Base-by-base conservation (phyloP, 2,329 filamentous ascomycete species). In the Botryotinia calthae region DNA sequence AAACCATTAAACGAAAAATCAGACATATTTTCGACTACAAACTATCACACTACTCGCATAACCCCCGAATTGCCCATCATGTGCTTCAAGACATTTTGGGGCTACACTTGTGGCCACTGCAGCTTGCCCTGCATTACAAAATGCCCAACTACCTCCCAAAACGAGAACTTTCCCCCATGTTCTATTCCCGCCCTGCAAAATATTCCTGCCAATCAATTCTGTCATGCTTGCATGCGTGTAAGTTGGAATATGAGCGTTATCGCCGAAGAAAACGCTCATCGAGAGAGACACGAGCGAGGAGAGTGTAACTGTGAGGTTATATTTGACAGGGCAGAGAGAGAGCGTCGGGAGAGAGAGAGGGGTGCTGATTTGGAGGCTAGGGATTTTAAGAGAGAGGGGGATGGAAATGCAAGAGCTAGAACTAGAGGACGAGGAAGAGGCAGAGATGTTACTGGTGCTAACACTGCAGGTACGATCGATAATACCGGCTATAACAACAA, bases 31-130 rank as follows among this genome's bases (percentile, higher is more conserved):
- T 16, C 51, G 44, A 51, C 25, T 14, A 46, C 25, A 18, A 63
- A 67, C 56, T 8, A 5, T n/a, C 25, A 40, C 48, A 31, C 16
- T 56, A n/a, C 40, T 44, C 59, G n/a, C n/a, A 42, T 28, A 31
- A 54, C 42, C 40, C 46, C 34, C 62, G 16, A 28, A 20, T n/a
- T 63, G 67, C 34, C 4, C 22, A 42, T 42, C 2, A 87, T 87
- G 85, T 87, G 85, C 75, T 82, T 85, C 77, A 79, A 81, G 46
- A 84, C 86, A 76, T 85, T 81, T 75, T 77, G 85, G 64, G 82
- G 82, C 70, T 87, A 85, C 78, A 82, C 79, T 48, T 87, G 85
- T 77, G 85, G 85, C 25, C 85, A 87, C 78, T 83, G 82, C 65
- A 83, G 82, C 10, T 58, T 82, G 6, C 79, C 81, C 1, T 79